These are phyloP conservation scores for Ceratorhiza oryzae-sativae DNA, from an alignment of 1,284 basidiomycete genomes.

Conservation along the genomic window DNA sequence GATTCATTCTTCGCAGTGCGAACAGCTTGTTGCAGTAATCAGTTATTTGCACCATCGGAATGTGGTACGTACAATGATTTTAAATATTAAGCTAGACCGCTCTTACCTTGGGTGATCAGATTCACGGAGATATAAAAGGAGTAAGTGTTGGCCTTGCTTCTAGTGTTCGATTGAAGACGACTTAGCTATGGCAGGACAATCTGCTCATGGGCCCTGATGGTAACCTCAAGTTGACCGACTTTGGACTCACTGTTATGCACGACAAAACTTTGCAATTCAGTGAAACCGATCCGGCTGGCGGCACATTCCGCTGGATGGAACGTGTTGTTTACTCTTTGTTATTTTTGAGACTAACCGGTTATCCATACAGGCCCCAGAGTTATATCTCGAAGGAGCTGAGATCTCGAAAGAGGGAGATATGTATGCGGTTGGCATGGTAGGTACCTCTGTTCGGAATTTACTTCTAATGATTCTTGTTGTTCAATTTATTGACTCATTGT, in stretches of 20 bases:
- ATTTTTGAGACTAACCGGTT: no score
- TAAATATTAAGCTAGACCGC: no score
- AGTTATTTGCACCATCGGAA: not conserved
- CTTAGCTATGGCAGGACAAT: not conserved
- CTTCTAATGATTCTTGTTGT: not conserved
- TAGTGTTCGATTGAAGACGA: no score
- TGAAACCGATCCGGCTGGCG: not conserved
- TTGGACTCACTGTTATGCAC: not conserved
- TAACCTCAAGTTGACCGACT: constrained; percentile 3
- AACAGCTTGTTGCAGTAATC: not conserved
- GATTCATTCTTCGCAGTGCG: not conserved
- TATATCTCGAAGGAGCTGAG: not conserved
- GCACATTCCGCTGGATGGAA: constrained; percentile 4
- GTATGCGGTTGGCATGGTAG: constrained; percentile 17
- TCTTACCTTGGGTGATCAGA: not conserved
- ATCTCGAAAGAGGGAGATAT: not conserved
- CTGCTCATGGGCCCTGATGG: not conserved
- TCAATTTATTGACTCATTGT: no score
- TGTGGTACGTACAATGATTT: not conserved
- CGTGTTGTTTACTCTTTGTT: no score
- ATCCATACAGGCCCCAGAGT: constrained; percentile 2
- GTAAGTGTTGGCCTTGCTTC: not conserved
- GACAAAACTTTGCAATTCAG: not conserved
- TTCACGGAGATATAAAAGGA: constrained; percentile 16
- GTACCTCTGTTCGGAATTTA: no score